phyloP scores from a whole-genome alignment of 148 eudicot species.

The Heliamphora exappendiculata region DNA sequence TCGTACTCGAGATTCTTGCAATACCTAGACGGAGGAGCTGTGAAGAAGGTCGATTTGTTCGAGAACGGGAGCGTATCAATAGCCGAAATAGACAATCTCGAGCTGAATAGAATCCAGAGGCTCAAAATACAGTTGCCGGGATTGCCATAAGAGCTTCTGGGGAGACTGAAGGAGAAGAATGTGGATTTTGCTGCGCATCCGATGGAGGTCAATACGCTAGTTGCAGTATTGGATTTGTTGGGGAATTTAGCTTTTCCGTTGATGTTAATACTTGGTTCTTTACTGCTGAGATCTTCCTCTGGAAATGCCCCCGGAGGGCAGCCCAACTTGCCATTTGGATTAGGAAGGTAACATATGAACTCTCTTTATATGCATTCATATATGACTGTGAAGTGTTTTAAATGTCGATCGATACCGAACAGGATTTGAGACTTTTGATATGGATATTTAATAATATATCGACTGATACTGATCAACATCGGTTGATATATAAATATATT shows the following conservation, averaged over 20 bases:
- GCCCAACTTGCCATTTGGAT: constrained; percentile 81
- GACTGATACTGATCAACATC: no score
- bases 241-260: constrained; percentile 75
- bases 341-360: constrained; percentile 87
- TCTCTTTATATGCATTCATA: no score
- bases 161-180: constrained; percentile 57
- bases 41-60: constrained; percentile 64
- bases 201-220: constrained; percentile 35
- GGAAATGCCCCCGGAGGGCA: constrained; percentile 44
- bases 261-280: constrained; percentile 52
- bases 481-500: no score
- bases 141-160: constrained; percentile 49
- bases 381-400: no score
- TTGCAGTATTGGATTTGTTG: constrained; percentile 46
- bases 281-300: constrained; percentile 41
- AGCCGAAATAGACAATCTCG: constrained; percentile 55
- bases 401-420: no score
- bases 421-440: no score
- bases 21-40: constrained; percentile 48
- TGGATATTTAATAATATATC: no score
- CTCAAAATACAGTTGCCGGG: constrained; percentile 71
- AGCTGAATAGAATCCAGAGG: constrained; percentile 54
- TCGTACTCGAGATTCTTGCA: constrained; percentile 71
- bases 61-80: constrained; percentile 59
- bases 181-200: constrained; percentile 75